Evolutionary conservation across 306 rosid genomes (phyloP).

Genomic region (Quillaja saponaria): DNA sequence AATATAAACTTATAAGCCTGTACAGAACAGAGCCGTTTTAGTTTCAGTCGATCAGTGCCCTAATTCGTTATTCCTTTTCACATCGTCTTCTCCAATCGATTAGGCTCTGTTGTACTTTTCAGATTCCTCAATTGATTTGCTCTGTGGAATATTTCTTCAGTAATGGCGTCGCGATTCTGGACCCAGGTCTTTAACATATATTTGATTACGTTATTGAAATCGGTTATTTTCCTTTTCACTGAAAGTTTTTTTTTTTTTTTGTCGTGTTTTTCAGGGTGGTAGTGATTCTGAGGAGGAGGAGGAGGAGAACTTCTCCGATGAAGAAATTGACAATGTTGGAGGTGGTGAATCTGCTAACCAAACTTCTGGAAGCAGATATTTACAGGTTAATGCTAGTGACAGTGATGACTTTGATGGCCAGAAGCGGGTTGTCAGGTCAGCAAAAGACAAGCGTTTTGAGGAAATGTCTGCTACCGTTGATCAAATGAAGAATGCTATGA

Average conservation of each 20-base stretch:
- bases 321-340: constrained; percentile 41
- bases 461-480: constrained; percentile 82
- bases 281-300: constrained; percentile 82
- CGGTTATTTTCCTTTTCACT: neutral
- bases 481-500: constrained; percentile 96
- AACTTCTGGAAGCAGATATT: constrained; percentile 40
- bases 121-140: neutral
- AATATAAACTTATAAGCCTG: too few species aligned
- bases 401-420: constrained; percentile 71
- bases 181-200: constrained; percentile 40
- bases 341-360: constrained; percentile 39
- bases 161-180: constrained; percentile 53
- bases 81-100: neutral
- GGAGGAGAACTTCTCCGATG: constrained; percentile 48
- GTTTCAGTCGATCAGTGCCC: too few species aligned
- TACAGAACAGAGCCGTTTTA: too few species aligned
- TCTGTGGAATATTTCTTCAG: neutral
- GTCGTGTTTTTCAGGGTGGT: constrained; percentile 44
- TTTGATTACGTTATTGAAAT: neutral
- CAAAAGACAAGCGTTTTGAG: constrained; percentile 87
- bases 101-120: neutral
- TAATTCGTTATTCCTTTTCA: too few species aligned
- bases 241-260: neutral
- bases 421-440: constrained; percentile 74
- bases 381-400: constrained; percentile 48